phyloP scores from a whole-genome alignment of 2,329 filamentous ascomycete genomes.

The Nannizzia gypsea region DNA sequence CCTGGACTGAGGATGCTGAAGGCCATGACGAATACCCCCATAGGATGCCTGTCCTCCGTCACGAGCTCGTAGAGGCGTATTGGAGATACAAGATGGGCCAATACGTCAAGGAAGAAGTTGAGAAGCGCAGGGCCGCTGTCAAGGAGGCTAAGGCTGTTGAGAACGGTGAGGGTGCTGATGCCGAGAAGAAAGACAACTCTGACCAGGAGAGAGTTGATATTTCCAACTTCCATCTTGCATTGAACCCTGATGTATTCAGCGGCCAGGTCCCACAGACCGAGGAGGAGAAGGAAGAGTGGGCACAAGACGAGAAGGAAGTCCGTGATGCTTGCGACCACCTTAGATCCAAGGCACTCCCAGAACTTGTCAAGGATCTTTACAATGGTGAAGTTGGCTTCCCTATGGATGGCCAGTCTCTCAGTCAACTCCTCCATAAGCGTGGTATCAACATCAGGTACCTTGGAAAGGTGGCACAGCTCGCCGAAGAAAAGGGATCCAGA shows the following conservation, averaged over 20 bases:
- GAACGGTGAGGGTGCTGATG: slow-evolving; percentile 27
- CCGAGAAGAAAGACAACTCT: slow-evolving; percentile 30
- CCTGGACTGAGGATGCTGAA: slow-evolving; percentile 72
- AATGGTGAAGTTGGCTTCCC: slow-evolving; percentile 93
- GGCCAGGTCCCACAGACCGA: slow-evolving; percentile 82
- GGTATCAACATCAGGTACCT: slow-evolving; percentile 95
- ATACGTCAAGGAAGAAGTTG: slow-evolving; percentile 70
- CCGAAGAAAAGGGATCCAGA: slow-evolving; percentile 55
- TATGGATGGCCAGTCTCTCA: slow-evolving; percentile 92
- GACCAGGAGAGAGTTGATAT: slow-evolving; percentile 66
- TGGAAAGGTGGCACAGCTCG: slow-evolving; percentile 65
- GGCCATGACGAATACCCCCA: slow-evolving; percentile 64
- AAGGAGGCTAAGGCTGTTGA: slow-evolving; percentile 24
- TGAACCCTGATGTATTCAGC: slow-evolving; percentile 94
- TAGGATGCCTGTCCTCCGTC: slow-evolving; percentile 85
- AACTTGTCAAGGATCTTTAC: slow-evolving; percentile 71
- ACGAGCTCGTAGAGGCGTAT: slow-evolving; percentile 80
- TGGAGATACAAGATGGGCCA: slow-evolving; percentile 76
- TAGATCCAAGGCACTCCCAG: slow-evolving; percentile 65
- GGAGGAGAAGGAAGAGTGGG: slow-evolving; percentile 74
- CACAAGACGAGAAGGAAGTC: slow-evolving; percentile 77
- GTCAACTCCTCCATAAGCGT: slow-evolving; percentile 81
- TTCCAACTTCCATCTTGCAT: slow-evolving; percentile 70
- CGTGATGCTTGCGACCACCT: slow-evolving; percentile 72
- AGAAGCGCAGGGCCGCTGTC: slow-evolving; percentile 43